Base-by-base conservation (phyloP, 441 rosid species). In the Populus hybrid region DNA sequence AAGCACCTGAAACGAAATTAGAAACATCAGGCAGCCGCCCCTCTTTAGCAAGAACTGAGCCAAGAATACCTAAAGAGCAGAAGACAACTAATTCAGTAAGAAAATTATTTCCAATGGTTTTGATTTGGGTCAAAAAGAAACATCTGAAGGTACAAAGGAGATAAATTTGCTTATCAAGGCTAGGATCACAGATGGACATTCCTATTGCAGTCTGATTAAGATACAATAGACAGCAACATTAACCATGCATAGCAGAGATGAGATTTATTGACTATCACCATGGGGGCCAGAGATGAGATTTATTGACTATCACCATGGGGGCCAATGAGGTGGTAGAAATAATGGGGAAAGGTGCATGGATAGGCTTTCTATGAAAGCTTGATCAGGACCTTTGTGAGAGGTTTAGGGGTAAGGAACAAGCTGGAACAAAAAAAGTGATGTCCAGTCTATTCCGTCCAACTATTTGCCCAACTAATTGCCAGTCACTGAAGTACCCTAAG, bases 1-100 rank as follows among this genome's bases (percentile, higher is more conserved):
- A 77, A 82, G 91, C 90, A 72, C 97, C 94, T 0, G 95, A 86
- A 78, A 94, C 76, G 29, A 89, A 76, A 85, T 84, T 89, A 29
- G 98, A 80, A 71, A 90, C 86, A 76, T 76, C 83, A 9, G 91
- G 74, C 76, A 91, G 74, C 73, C 82, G 75, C 68, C 90, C 95
- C 79, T 92, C 98, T 83, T 89, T 94, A 4, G 89, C 97, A 80
- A 93, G 90, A 83, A 94, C 89, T 0, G 98, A 94, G 74, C 98
- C 98, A 80, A 89, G 82, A 82, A 96, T 74, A 63, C 98, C 98
- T 96, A 78, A 71, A 71, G 70, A 69, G 24, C 69, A 77, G 69
- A 3, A 53, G 59, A 50, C 1, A 50, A 67, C 23, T 4, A 65
- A 74, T 40, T 73, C 3, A 53, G 50, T 61, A 35, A 74, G 64